Evolutionary conservation across 78 protist genomes (phyloP), one percentile per base, ranked within the genome.

Genomic region (Dictyostelium firmibasis): DNA sequence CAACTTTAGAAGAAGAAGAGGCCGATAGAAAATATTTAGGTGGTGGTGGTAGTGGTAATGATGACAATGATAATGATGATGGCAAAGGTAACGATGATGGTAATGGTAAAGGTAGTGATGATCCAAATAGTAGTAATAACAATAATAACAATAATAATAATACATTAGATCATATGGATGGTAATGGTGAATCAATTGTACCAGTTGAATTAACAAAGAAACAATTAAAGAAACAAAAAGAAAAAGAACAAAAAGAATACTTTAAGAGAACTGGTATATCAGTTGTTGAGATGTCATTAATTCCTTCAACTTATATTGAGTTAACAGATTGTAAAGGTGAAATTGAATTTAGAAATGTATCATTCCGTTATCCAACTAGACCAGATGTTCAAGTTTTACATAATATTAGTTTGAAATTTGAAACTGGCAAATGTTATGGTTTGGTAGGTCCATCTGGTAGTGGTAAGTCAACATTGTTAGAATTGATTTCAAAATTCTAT

Each of bases 391-490:
- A 27, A 33, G 98, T 97, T 5, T 96, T 97, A 36, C 78, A 89
- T 20, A 92, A 84, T 53, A 67, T 98, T 33, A 33, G 76, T 20
- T 33, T 97, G 78, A 27, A 70, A 50, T 38, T 98, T 20, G 75
- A 78, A 16, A 47, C 95, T 31, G 98, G 99, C 18, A 57, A 91
- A 75, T 86, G 96, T 8, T 94, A 92, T 81, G 99, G 98, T 29
- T 89, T 98, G 13, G 98, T 97, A 47, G 99, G 99, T 85, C 81
- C 92, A 27, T 79, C 96, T 1, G 99, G 99, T 50, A n/a, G 94
- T 9, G 99, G 99, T 60, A 98, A 98, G 92, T 89, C 97, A 35
- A 98, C 98, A 2, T 23, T 77, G 4, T 64, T 95, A 23, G 93
- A 69, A 36, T 95, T 97, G 85, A 74, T 96, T 27, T 87, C 86